Evolutionary conservation across 164 flowering plant genomes (phyloP), one percentile per base, ranked within the genome.

Genomic region (Kalanchoe fedtschenkoi): DNA sequence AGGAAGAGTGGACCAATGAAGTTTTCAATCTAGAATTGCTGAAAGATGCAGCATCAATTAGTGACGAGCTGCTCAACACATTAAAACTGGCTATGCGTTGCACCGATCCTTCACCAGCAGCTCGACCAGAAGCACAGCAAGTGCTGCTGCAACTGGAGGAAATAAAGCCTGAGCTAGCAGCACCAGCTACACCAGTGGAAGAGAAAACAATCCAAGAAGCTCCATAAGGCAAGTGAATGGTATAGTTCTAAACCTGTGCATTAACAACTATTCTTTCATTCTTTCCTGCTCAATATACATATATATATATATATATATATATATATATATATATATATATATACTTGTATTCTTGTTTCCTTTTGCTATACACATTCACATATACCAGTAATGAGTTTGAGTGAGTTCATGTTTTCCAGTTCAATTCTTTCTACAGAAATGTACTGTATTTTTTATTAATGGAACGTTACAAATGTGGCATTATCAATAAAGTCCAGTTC

Each of bases 1-100:
- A 91, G 51, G 97, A 91, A 62, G 96, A 95, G 66, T 89, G 99
- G 99, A 95, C 99, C 2, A 91, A 89, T 66, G 97, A 91, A 69
- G 99, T 91, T 0, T 95, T 95, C 41, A 97, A 95, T 60, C 71
- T 87, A 77, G 97, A 91, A 66, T 78, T 95, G 26, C 79, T 91
- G 88, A 81, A 80, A 67, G 91, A 91, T 59, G 78, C 73, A 1
- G 64, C 82, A 3, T 62, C 69, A 26, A 75, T 72, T 0, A 83
- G 84, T 0, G 96, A 95, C 62, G 99, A 91, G 69, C 57, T 95
- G 74, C 85, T 95, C 4, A 87, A 85, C 74, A 80, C 88, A 1
- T 67, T 95, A 79, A 87, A 91, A 64, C 58, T 91, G 65, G 96
- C 95, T 39, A 72, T 95, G 65, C 97, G 86, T 66, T 91, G 97